Percentiles rank a stretch among this genome's conserved stretches.
These are phyloP conservation scores for Rhizopogon salebrosus DNA, from an alignment of 768 basidiomycete species.

Conservation along the genomic window DNA sequence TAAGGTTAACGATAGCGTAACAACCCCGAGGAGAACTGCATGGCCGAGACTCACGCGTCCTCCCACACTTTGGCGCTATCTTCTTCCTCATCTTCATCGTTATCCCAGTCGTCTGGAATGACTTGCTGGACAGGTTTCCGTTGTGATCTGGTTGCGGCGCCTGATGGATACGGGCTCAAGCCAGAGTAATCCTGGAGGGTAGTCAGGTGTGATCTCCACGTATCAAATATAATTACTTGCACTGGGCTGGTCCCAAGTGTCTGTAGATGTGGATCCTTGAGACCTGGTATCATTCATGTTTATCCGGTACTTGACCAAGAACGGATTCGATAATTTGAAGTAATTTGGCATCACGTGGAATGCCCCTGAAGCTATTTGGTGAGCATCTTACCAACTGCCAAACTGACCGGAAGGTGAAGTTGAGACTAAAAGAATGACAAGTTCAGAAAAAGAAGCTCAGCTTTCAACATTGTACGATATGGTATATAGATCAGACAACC, in stretches of 20 bases:
- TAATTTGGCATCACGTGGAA: too few relatives aligned
- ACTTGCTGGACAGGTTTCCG: slow-evolving; percentile 1
- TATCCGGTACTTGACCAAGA: too few relatives aligned
- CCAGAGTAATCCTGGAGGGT: not conserved
- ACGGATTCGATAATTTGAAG: too few relatives aligned
- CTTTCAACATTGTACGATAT: too few relatives aligned
- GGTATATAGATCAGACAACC: not conserved
- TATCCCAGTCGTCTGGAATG: slow-evolving; percentile 57
- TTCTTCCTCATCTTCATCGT: slow-evolving; percentile 39
- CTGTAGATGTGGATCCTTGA: slow-evolving; percentile 4
- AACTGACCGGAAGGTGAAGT: too few relatives aligned
- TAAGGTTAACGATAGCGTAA: not conserved
- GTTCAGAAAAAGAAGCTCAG: not conserved
- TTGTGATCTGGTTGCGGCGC: not conserved
- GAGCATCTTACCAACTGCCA: too few relatives aligned
- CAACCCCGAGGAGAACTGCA: not conserved
- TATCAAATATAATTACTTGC: not conserved
- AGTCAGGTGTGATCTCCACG: not conserved
- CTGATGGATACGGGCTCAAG: not conserved
- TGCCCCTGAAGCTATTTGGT: too few relatives aligned
- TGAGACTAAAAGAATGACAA: not conserved
- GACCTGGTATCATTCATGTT: not conserved
- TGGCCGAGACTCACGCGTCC: slow-evolving; percentile 50
- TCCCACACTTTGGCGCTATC: slow-evolving; percentile 59
- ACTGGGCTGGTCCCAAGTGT: slow-evolving; percentile 7